Evolutionary conservation across 2,329 filamentous ascomycete genomes (phyloP).

Genomic region (Botrytis byssoidea): DNA sequence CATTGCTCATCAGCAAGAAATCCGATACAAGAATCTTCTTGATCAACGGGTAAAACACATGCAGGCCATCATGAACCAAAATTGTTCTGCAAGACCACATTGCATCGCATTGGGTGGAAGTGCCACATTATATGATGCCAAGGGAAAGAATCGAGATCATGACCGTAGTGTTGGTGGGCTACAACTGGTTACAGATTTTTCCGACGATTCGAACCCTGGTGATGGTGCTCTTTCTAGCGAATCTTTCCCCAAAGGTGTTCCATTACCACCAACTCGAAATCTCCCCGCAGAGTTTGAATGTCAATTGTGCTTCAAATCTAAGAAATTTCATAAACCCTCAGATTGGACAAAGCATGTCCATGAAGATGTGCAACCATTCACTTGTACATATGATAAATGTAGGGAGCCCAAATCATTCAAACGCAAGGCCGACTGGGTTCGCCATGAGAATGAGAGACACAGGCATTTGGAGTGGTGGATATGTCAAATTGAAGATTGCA

Average conservation of each 20-base stretch:
- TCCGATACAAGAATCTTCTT: constrained; percentile 75
- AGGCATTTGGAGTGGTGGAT: constrained; percentile 89
- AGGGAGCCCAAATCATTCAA: constrained; percentile 89
- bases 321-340: constrained; percentile 85
- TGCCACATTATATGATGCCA: constrained; percentile 59
- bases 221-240: constrained; percentile 70
- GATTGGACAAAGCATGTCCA: constrained; percentile 98
- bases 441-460: constrained; percentile 90
- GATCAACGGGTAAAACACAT: constrained; percentile 69
- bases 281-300: constrained; percentile 90
- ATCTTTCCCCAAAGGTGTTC: constrained; percentile 77
- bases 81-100: constrained; percentile 59
- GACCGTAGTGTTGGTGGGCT: constrained; percentile 57
- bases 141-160: constrained; percentile 56
- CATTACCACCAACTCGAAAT: constrained; percentile 71
- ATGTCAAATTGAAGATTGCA: constrained; percentile 77
- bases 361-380: constrained; percentile 90
- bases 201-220: constrained; percentile 63
- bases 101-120: constrained; percentile 69
- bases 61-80: constrained; percentile 52
- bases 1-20: constrained; percentile 76
- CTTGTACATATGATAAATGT: constrained; percentile 83
- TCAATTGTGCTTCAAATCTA: constrained; percentile 78
- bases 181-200: constrained; percentile 54
- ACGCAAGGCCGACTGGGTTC: constrained; percentile 92